phyloP scores from a whole-genome alignment of 768 basidiomycete species.

The Calocybe gangraenosa region DNA sequence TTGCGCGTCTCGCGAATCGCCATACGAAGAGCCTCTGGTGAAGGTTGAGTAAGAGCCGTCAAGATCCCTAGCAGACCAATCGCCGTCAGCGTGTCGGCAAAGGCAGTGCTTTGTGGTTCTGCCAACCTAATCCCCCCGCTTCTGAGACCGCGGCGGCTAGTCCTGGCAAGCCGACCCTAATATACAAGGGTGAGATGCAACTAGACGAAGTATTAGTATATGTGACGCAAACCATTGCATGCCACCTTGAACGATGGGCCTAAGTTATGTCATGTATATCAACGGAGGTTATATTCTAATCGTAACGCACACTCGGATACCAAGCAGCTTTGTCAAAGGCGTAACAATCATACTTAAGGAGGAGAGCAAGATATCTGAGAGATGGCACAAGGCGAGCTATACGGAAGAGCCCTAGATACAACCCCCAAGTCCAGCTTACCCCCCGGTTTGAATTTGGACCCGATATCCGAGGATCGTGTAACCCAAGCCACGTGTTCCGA shows the following conservation, averaged over 20 bases:
- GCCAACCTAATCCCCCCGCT: slow-evolving; percentile 79
- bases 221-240: slow-evolving; percentile 73
- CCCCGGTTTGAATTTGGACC: too few species aligned
- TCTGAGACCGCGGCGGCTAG: slow-evolving; percentile 78
- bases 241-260: slow-evolving; percentile 82
- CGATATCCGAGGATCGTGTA: too few species aligned
- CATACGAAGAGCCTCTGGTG: slow-evolving; percentile 70
- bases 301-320: slow-evolving; percentile 57
- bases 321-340: slow-evolving; percentile 57
- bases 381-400: too few species aligned
- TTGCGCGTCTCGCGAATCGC: slow-evolving; percentile 77
- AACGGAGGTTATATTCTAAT: background rate
- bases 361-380: too few species aligned
- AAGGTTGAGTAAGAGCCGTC: slow-evolving; percentile 86
- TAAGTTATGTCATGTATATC: slow-evolving; percentile 19
- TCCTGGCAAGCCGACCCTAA: slow-evolving; percentile 74
- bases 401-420: too few species aligned
- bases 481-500: too few species aligned
- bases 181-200: background rate
- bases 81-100: background rate
- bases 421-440: too few species aligned
- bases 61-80: slow-evolving; percentile 51
- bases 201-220: background rate
- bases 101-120: slow-evolving; percentile 15
- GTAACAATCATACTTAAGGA: slow-evolving; percentile 40